Percentiles rank a stretch among this genome's conserved stretches.
These are phyloP conservation scores for Ogataea kodamae DNA, from an alignment of 805 yeast species.

Conservation along the genomic window DNA sequence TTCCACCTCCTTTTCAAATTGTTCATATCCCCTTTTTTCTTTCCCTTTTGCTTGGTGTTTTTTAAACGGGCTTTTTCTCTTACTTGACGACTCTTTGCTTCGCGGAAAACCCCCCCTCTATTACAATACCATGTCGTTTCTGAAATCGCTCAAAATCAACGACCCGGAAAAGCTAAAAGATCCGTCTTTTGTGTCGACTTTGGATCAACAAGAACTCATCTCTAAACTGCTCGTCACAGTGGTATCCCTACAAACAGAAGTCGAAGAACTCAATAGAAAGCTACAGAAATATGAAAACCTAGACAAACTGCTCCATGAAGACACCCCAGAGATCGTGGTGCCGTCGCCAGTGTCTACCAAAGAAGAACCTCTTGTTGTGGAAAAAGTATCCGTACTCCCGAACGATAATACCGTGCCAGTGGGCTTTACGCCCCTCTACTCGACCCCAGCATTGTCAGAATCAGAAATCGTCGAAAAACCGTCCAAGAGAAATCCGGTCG, in stretches of 20 bases:
- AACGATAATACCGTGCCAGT: conserved; percentile 15
- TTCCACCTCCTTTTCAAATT: conserved; percentile 9
- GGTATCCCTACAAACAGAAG: conserved; percentile 18
- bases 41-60: conserved; percentile 6
- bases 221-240: conserved; percentile 21
- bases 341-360: conserved; percentile 3
- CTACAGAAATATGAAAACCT: conserved; percentile 21
- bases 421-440: conserved; percentile 27
- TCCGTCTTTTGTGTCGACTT: conserved; percentile 14
- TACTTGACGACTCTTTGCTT: no score
- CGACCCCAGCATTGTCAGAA: conserved; percentile 24
- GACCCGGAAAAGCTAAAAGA: conserved; percentile 22
- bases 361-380: conserved; percentile 12
- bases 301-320: conserved; percentile 17
- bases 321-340: conserved; percentile 12
- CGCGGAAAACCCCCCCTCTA: background rate
- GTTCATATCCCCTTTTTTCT: conserved; percentile 11
- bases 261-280: conserved; percentile 17
- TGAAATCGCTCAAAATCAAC: conserved; percentile 21
- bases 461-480: conserved; percentile 22
- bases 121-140: conserved; percentile 15
- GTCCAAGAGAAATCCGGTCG: conserved; percentile 19
- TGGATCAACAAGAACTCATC: conserved; percentile 23
- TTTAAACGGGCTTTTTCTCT: no score
- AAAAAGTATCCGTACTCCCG: conserved; percentile 15